Evolutionary conservation across 768 basidiomycete species (phyloP).

Genomic region (Suillus subalutaceus): DNA sequence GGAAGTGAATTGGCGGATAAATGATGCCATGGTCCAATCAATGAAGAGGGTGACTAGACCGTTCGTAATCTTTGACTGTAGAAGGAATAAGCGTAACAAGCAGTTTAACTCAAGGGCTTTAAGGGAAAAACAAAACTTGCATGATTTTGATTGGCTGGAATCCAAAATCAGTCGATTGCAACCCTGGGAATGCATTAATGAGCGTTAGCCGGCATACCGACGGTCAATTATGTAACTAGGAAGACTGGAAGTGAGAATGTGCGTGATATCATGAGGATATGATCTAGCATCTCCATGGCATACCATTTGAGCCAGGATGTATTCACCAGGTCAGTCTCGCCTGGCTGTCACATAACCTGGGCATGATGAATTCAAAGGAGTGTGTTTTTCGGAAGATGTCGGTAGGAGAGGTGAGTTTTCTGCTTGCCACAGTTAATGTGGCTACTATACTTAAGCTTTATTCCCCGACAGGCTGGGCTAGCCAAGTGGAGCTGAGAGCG

Average conservation of each 20-base stretch:
- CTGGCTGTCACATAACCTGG: not conserved
- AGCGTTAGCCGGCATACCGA: too few relatives aligned
- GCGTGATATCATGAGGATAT: too few relatives aligned
- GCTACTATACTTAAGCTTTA: not conserved
- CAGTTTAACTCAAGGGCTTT: not conserved
- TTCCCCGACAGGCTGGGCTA: not conserved
- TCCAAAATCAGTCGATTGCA: constrained; percentile 1
- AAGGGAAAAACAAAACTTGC: not conserved
- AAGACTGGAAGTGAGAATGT: too few relatives aligned
- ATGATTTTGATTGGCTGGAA: constrained; percentile 2
- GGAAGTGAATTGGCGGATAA: constrained; percentile 33
- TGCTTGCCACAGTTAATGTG: not conserved
- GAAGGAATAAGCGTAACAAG: not conserved
- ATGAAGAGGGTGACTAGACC: not conserved
- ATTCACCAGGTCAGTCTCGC: not conserved
- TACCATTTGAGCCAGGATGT: too few relatives aligned
- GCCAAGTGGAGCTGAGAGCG: not conserved
- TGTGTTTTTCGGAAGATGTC: not conserved
- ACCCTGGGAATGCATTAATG: not conserved
- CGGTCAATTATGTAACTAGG: too few relatives aligned
- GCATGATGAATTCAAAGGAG: not conserved
- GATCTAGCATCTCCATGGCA: too few relatives aligned
- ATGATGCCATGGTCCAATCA: constrained; percentile 34
- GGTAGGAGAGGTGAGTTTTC: not conserved
- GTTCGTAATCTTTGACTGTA: not conserved